These are phyloP conservation scores for Entoloma clypeatum DNA, from an alignment of 1,284 basidiomycete genomes.

Conservation along the genomic window DNA sequence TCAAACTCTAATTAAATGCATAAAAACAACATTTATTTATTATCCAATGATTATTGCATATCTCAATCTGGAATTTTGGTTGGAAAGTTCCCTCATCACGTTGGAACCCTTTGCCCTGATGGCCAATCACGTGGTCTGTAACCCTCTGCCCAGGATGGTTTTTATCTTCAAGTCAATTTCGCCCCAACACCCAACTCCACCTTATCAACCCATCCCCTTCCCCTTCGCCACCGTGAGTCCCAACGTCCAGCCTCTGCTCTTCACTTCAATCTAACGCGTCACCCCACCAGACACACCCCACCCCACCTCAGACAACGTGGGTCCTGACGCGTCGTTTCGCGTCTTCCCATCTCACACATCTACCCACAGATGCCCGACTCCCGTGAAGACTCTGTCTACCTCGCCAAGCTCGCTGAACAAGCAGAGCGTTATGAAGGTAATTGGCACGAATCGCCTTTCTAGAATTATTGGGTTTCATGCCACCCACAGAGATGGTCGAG, in stretches of 20 bases:
- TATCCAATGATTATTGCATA: no score
- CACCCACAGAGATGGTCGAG: constrained; percentile 86
- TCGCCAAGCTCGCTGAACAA: constrained; percentile 99
- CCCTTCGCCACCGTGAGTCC: constrained; percentile 28
- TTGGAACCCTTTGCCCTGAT: constrained; percentile 40
- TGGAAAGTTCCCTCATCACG: constrained; percentile 27
- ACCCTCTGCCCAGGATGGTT: constrained; percentile 45
- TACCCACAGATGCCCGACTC: constrained; percentile 68
- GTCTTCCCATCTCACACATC: constrained; percentile 19
- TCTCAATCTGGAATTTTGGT: no score
- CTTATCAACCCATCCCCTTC: constrained; percentile 27
- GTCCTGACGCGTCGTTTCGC: constrained; percentile 33
- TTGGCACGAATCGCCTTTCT: constrained; percentile 2
- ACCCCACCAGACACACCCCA: constrained; percentile 15
- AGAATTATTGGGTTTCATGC: constrained; percentile 18
- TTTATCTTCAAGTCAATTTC: constrained; percentile 30
- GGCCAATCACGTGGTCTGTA: constrained; percentile 33
- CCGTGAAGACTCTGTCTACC: constrained; percentile 97
- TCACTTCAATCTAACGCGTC: constrained; percentile 12
- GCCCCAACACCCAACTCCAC: constrained; percentile 28
- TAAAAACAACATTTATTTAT: no score
- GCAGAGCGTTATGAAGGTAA: constrained; percentile 96
- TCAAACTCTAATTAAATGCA: no score
- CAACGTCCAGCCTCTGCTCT: constrained; percentile 16
- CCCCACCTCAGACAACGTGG: constrained; percentile 21